phyloP scores from a whole-genome alignment of 2,329 filamentous ascomycete species.

The Alternaria longipes region DNA sequence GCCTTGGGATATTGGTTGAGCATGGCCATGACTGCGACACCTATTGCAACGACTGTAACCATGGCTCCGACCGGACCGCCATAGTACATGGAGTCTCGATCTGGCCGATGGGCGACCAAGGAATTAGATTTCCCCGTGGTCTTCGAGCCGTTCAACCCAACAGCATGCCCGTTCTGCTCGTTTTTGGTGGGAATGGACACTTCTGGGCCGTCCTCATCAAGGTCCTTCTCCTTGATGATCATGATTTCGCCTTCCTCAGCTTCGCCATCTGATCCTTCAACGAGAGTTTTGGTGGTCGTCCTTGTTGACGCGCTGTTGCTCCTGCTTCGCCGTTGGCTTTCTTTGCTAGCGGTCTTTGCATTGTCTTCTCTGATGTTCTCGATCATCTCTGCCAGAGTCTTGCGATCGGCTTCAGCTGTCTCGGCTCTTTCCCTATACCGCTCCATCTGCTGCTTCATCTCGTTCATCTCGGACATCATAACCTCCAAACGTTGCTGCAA shows the following conservation, averaged over 20 bases:
- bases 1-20: slow-evolving; percentile 56
- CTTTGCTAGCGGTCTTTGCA: slow-evolving; percentile 52
- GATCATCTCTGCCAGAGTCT: slow-evolving; percentile 87
- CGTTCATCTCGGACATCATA: slow-evolving; percentile 81
- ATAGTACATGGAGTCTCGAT: slow-evolving; percentile 45
- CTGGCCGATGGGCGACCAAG: slow-evolving; percentile 37
- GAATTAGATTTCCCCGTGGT: slow-evolving; percentile 35
- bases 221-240: slow-evolving; percentile 47
- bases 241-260: slow-evolving; percentile 48
- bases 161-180: slow-evolving; percentile 45
- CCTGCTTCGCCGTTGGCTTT: slow-evolving; percentile 38
- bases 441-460: slow-evolving; percentile 82
- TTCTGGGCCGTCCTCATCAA: slow-evolving; percentile 37
- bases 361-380: slow-evolving; percentile 78
- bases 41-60: slow-evolving; percentile 52
- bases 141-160: slow-evolving; percentile 32
- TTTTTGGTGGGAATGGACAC: slow-evolving; percentile 26
- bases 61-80: slow-evolving; percentile 52
- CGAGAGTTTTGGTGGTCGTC: slow-evolving; percentile 13
- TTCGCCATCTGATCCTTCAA: slow-evolving; percentile 33
- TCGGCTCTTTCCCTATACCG: slow-evolving; percentile 80
- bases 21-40: slow-evolving; percentile 54
- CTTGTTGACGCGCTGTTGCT: slow-evolving; percentile 30
- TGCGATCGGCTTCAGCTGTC: slow-evolving; percentile 79
- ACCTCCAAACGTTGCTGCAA: slow-evolving; percentile 77